A percentile compares a stretch with the other conserved stretches of the same genome.
phyloP scores from a whole-genome alignment of 768 basidiomycete species.

The Pleurotus cornucopiae region DNA sequence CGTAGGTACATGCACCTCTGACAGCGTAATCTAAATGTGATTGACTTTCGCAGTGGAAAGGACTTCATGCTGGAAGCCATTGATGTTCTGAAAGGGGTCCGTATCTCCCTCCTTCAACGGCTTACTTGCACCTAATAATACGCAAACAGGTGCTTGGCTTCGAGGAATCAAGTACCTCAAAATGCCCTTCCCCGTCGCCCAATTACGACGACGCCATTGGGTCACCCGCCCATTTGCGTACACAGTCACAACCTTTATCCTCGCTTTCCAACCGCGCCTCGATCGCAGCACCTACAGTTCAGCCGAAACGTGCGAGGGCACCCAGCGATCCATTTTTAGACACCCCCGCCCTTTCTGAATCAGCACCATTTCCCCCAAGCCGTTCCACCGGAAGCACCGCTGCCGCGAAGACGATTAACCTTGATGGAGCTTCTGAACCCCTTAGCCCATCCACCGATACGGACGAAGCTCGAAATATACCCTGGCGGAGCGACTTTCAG shows the following conservation, averaged over 20 bases:
- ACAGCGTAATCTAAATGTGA: constrained; percentile 16
- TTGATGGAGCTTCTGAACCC: constrained; percentile 26
- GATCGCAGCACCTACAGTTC: constrained; percentile 37
- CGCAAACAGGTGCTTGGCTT: constrained; percentile 6
- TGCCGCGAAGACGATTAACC: constrained; percentile 11
- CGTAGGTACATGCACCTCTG: constrained; percentile 50
- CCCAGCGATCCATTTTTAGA: constrained; percentile 81
- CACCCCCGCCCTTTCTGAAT: constrained; percentile 55
- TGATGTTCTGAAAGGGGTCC: constrained; percentile 83
- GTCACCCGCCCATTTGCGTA: constrained; percentile 44
- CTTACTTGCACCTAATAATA: constrained; percentile 7
- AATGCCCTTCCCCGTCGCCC: constrained; percentile 26
- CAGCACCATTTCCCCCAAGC: constrained; percentile 51
- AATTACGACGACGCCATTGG: constrained; percentile 30
- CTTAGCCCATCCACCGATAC: background rate
- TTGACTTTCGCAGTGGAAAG: constrained; percentile 60
- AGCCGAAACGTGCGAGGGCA: constrained; percentile 64
- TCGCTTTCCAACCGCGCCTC: constrained; percentile 33
- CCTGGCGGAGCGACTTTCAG: constrained; percentile 8
- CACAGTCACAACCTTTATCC: constrained; percentile 52
- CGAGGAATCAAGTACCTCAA: constrained; percentile 25
- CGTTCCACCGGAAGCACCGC: constrained; percentile 34
- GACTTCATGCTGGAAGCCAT: constrained; percentile 94
- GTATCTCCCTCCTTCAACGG: constrained; percentile 25
- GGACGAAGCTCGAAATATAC: constrained; percentile 10